Evolutionary conservation across 176 grass and related monocot species (phyloP), one percentile per base, ranked within the genome.

Genomic region (Oryza brachyantha): DNA sequence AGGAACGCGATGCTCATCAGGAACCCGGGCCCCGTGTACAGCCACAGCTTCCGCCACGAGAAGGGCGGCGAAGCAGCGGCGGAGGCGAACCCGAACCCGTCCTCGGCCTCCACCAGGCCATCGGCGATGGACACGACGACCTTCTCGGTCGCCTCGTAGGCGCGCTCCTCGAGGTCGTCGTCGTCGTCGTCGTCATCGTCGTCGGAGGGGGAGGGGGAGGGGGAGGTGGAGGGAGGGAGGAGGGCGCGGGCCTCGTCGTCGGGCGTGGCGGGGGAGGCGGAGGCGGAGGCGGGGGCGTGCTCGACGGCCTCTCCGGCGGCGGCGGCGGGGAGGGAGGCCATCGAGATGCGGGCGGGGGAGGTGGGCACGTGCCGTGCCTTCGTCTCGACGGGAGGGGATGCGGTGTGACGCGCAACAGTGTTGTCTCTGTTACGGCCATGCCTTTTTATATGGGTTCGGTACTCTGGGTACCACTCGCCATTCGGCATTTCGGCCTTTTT

Each of bases 1-100:
- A 98, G 75, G 92, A 98, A 98, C 50, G 95, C 95, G 68, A 98
- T 98, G 85, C 92, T 92, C 95, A 94, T 98, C 16, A 98, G 79
- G 84, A 98, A 98, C 31, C 95, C 95, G 2, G 95, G 92, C 1
- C 95, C 95, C 70, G 89, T 94, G 85, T 85, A 98, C 14, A 94
- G 85, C 95, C 95, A 98, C 3, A 98, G 92, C 87, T 94, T 98
- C 67, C 88, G 61, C 95, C 95, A 98, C 5, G 95, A 98, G 83
- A 98, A 98, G 24, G 92, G 83, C 50, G 87, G 87, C 10, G n/a
- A n/a, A n/a, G n/a, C n/a, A n/a, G n/a, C n/a, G n/a, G n/a, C n/a
- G n/a, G n/a, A n/a, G n/a, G n/a, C n/a, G n/a, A n/a, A n/a, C n/a
- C n/a, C n/a, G n/a, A n/a, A n/a, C n/a, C n/a, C n/a, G n/a, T n/a